Base-by-base conservation (phyloP, 2,329 filamentous ascomycete genomes). In the Epichloe bromicola region DNA sequence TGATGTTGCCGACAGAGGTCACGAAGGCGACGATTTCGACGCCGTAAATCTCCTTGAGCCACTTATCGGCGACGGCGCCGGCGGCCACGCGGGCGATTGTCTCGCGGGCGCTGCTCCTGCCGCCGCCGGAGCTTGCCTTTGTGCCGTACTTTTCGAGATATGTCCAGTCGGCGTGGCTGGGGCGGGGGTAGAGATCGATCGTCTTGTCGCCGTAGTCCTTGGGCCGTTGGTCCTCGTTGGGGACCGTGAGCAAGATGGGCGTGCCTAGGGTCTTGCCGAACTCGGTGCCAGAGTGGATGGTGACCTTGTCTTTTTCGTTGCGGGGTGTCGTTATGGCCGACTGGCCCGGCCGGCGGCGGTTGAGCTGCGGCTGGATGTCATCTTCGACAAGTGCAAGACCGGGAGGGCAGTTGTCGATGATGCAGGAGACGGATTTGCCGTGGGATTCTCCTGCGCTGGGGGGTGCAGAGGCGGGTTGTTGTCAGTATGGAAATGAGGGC, bases 121-220 rank as follows among this genome's bases (percentile, higher is more conserved):
- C 91, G 59, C 93, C 91, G 53, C 93, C 91, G 55, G 83, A 89
- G 65, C 82, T 87, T 38, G 93, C 89, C 74, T 94, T 94, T 59
- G 94, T 83, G 52, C 91, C 91, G 67, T 98, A 98, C 73, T 97
- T 97, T 68, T 95, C 87, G 54, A 95, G 76, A 71, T 97, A 97
- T 54, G 93, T 97, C 80, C 86, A 96, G 70, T 97, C 91, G 54
- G 93, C 91, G 70, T 97, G 93, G 58, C 83, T 88, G 37, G 91
- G 93, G 48, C 93, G 80, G 4, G 93, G 93, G 76, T 85, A 97
- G 55, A 82, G 72, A 69, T 97, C 88, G 80, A 96, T 96, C 33
- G 90, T 95, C 65, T 81, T 79, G 70, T 82, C 80, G 51, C 86
- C 86, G 70, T 97, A 97, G 73, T 98, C 93, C 65, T 88, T 83